These are phyloP conservation scores for Hemileccinum impolitum DNA, from an alignment of 768 basidiomycete genomes.

Conservation along the genomic window DNA sequence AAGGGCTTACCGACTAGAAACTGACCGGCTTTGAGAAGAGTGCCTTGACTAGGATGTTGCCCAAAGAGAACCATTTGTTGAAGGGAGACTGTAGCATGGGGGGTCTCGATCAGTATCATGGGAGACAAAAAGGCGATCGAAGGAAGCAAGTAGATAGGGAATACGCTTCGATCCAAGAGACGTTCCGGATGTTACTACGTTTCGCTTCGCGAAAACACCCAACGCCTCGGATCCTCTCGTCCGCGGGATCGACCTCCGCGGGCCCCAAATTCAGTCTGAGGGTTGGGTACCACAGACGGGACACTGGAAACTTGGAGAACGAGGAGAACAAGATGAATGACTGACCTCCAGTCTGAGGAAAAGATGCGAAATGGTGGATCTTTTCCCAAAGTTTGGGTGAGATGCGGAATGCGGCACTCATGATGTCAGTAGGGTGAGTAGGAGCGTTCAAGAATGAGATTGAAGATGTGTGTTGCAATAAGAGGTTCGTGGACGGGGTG, in stretches of 20 bases:
- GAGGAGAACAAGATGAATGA: constrained; percentile 3
- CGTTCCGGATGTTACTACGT: not conserved
- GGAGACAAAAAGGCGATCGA: too few species aligned
- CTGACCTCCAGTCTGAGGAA: constrained; percentile 88
- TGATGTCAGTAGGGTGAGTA: constrained; percentile 10
- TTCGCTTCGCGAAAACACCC: too few species aligned
- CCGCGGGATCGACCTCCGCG: not conserved
- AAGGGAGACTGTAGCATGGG: constrained; percentile 72
- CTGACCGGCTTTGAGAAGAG: constrained; percentile 83
- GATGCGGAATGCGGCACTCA: constrained; percentile 61
- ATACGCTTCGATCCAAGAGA: not conserved
- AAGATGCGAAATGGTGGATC: constrained; percentile 87
- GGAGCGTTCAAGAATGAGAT: not conserved
- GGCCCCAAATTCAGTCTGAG: not conserved
- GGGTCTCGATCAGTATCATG: constrained; percentile 1
- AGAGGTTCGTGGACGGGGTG: constrained; percentile 3
- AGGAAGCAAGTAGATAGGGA: not conserved
- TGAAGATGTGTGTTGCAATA: not conserved
- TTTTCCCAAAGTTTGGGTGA: constrained; percentile 80
- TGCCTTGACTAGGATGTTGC: constrained; percentile 93
- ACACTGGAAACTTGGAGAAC: not conserved
- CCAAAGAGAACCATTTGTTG: constrained; percentile 99
- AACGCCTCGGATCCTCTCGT: not conserved
- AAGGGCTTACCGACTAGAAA: constrained; percentile 67
- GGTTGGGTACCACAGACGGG: not conserved